These are phyloP conservation scores for Tripidium arundinaceum DNA, from an alignment of 202 grass and related monocot genomes.

Conservation along the genomic window DNA sequence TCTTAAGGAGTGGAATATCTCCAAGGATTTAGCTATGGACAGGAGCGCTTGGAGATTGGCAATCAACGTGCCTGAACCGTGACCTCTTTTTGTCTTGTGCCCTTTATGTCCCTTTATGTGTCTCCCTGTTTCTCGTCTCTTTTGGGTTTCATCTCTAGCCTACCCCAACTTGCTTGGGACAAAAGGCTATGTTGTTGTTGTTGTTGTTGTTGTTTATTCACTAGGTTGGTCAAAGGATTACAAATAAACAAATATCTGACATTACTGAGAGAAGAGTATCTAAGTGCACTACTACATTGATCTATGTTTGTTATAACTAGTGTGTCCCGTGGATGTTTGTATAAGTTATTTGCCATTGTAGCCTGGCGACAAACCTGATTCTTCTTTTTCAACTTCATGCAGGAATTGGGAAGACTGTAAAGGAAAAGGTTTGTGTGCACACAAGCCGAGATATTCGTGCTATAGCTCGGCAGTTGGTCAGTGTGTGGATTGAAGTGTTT, in stretches of 20 bases:
- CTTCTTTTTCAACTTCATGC: conserved; percentile 27
- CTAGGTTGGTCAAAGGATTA: conserved; percentile 5
- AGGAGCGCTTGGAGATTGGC: no score
- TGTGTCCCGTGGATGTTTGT: not conserved
- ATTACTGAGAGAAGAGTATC: conserved; percentile 5
- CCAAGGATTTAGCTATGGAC: no score
- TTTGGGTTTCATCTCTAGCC: no score
- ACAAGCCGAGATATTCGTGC: conserved; percentile 98
- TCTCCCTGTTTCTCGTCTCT: no score
- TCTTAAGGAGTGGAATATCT: no score
- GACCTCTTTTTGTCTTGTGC: no score
- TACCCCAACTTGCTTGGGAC: no score
- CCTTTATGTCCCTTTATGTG: no score
- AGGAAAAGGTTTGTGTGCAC: conserved; percentile 97
- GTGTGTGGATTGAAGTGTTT: conserved; percentile 94
- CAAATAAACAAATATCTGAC: conserved; percentile 21
- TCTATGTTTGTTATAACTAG: conserved; percentile 3
- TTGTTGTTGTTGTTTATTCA: not conserved
- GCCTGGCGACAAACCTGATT: conserved; percentile 17
- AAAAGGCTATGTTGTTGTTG: no score
- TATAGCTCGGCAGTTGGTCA: conserved; percentile 88
- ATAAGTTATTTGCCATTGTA: conserved; percentile 1
- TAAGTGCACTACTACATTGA: conserved; percentile 24
- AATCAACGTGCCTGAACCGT: no score
- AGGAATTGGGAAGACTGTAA: conserved; percentile 94